phyloP scores from a whole-genome alignment of 768 basidiomycete genomes.

The Cyclocybe aegerita region DNA sequence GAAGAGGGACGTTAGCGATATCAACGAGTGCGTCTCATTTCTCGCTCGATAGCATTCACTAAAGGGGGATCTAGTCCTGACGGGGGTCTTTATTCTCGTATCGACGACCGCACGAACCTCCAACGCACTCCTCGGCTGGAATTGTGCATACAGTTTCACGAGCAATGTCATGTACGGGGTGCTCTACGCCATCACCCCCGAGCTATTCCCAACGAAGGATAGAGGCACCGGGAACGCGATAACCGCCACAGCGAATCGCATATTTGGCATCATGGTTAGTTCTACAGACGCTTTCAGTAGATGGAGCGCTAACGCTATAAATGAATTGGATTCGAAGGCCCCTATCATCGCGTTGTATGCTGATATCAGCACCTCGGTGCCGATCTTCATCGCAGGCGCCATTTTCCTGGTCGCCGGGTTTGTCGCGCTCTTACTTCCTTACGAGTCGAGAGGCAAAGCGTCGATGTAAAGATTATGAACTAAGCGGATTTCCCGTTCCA shows the following conservation, averaged over 20 bases:
- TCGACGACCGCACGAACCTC: constrained; percentile 74
- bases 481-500: not conserved
- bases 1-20: constrained; percentile 64
- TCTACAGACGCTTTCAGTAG: not conserved
- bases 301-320: not conserved
- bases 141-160: constrained; percentile 68
- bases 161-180: constrained; percentile 75
- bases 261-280: constrained; percentile 73
- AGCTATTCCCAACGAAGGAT: constrained; percentile 72
- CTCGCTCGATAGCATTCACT: constrained; percentile 19
- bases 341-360: constrained; percentile 70
- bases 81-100: constrained; percentile 72
- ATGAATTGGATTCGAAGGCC: constrained; percentile 36
- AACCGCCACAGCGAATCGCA: constrained; percentile 59
- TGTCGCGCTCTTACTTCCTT: constrained; percentile 62
- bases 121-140: constrained; percentile 72
- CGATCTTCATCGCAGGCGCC: constrained; percentile 70
- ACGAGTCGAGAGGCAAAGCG: constrained; percentile 67
- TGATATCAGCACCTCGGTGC: constrained; percentile 58
- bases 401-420: constrained; percentile 61
- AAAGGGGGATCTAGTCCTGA: constrained; percentile 49
- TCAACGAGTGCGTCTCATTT: constrained; percentile 52
- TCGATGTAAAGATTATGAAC: constrained; percentile 41
- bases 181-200: constrained; percentile 67
- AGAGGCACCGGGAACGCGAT: constrained; percentile 74